Evolutionary conservation across 2,329 filamentous ascomycete genomes (phyloP).

Genomic region (Saccharata proteae): DNA sequence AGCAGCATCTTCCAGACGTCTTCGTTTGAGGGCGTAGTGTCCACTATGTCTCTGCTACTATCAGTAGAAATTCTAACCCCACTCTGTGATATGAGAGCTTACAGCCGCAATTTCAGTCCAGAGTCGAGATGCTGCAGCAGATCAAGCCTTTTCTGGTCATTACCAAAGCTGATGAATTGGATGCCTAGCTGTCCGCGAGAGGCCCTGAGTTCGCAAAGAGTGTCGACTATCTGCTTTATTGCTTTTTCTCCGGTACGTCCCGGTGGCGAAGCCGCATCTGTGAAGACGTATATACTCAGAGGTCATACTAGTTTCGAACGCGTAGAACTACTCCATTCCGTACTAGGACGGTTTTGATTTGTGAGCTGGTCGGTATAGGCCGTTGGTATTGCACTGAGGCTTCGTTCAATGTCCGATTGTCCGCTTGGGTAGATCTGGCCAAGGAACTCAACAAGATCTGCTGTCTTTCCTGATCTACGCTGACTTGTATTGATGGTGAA

Average conservation of each 20-base stretch:
- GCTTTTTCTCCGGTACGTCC: slow-evolving; percentile 4
- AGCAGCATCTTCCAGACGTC: slow-evolving; percentile 8
- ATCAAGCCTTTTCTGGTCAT: slow-evolving; percentile 8
- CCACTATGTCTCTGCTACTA: slow-evolving; percentile 3
- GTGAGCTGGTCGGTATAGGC: neutral
- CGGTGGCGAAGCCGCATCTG: slow-evolving; percentile 9
- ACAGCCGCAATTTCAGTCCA: neutral
- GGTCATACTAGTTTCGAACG: slow-evolving; percentile 3
- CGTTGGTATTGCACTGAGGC: slow-evolving; percentile 3
- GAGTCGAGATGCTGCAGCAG: slow-evolving; percentile 12
- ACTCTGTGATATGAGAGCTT: neutral
- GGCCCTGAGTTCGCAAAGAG: slow-evolving; percentile 2
- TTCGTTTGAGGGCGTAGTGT: slow-evolving; percentile 1
- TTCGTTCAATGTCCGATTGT: slow-evolving; percentile 6
- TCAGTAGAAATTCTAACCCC: neutral
- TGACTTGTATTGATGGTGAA: slow-evolving; percentile 9
- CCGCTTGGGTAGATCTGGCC: neutral
- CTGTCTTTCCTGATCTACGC: slow-evolving; percentile 1
- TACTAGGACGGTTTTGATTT: neutral
- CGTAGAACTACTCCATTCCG: neutral
- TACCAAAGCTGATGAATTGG: slow-evolving; percentile 16
- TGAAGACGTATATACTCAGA: slow-evolving; percentile 9
- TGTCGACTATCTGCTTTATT: slow-evolving; percentile 6
- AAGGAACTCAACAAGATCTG: neutral
- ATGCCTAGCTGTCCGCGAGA: slow-evolving; percentile 10